Evolutionary conservation across 208 protist genomes (phyloP), one percentile per base, ranked within the genome.

Genomic region (Porcisia deanei): DNA sequence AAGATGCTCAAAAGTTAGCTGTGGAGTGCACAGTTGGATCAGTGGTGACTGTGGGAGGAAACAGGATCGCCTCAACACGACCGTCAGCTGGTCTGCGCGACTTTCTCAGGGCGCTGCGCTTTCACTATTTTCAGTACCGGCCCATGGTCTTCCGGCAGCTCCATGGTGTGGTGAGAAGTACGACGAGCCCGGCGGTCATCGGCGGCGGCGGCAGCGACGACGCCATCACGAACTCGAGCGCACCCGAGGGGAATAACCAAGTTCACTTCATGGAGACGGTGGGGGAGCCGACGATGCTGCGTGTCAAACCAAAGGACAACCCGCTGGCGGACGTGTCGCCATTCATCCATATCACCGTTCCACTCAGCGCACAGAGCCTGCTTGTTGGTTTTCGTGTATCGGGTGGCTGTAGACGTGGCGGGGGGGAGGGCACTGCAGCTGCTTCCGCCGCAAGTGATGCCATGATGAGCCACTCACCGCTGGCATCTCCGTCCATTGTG

Each of bases 61-160:
- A 7, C 1, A 30, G 1, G 39, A 20, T 20, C 3, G 6, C 66
- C 9, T 10, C 43, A 7, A 22, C 43, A 49, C 49, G 14, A 41
- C 41, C 53, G 18, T 66, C 68, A 7, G 57, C 69, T 30, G 89
- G 88, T 6, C 70, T 96, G 14, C 81, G 79, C 34, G 71, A 79
- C 10, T 89, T 92, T 68, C 39, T 96, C 0, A 53, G 47, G 1
- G 85, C 85, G 68, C 67, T 96, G 25, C 86, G 89, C 37, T 70
- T 77, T 25, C 82, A 91, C 77, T 96, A 94, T 77, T 96, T 96
- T 67, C 79, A 81, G 45, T 84, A 92, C 60, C 84, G 91, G 1
- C 64, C 75, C 5, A 96, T 96, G 88, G 72, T 75, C 18, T 92
- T 96, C 57, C 83, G 88, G 63, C 72, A 82, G 67, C 72, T 82